Conservation (phyloP, 2,329 filamentous ascomycete genomes). For the Pestalotiopsis sp. region DNA sequence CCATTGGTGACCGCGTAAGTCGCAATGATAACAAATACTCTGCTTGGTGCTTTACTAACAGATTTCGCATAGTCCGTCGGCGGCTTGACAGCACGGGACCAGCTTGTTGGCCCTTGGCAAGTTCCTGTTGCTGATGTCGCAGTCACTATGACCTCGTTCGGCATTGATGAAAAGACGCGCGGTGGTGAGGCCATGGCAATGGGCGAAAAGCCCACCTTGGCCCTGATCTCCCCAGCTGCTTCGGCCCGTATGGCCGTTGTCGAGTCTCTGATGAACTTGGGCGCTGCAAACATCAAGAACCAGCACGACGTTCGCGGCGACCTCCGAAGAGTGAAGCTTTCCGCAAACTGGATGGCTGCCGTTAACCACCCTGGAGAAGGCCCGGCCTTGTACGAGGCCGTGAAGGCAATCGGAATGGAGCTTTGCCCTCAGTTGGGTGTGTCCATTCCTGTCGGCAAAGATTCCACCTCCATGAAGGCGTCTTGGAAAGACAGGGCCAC, state of each 20-base stretch:
- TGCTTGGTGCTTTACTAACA: not conserved
- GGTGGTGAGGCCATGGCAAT: constrained; percentile 95
- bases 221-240: constrained; percentile 84
- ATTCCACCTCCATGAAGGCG: constrained; percentile 99
- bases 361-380: constrained; percentile 91
- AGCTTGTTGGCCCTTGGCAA: constrained; percentile 97
- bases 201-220: constrained; percentile 87
- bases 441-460: constrained; percentile 94
- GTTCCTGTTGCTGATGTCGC: constrained; percentile 92
- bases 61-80: constrained; percentile 64
- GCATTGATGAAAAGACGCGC: constrained; percentile 64
- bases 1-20: constrained; percentile 77
- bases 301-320: constrained; percentile 52
- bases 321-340: constrained; percentile 80
- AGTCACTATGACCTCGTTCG: constrained; percentile 83
- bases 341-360: constrained; percentile 99
- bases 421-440: constrained; percentile 89
- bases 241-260: constrained; percentile 96
- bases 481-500: constrained; percentile 79
- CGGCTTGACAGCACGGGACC: constrained; percentile 84
- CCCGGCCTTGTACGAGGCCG: constrained; percentile 89
- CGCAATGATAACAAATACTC: not conserved
- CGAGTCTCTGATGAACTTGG: constrained; percentile 91
- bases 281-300: constrained; percentile 50
- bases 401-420: constrained; percentile 89